Percentiles rank a stretch among this genome's conserved stretches.
phyloP scores from a whole-genome alignment of 257 asterid genomes.

The Nicotiana noctiflora region DNA sequence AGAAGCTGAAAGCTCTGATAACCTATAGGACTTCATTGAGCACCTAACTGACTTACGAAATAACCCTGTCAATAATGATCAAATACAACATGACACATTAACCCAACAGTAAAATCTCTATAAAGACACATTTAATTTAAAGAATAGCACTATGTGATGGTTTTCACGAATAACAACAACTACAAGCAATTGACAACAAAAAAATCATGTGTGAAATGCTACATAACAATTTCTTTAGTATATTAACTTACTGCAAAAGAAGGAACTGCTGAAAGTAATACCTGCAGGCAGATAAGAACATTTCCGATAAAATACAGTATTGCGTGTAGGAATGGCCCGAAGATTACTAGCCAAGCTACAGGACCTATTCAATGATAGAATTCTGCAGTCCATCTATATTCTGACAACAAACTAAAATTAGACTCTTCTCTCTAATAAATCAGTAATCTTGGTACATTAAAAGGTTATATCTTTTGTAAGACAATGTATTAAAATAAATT shows the following conservation, averaged over 20 bases:
- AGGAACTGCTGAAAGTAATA: constrained; percentile 10
- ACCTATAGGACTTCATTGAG: constrained; percentile 79
- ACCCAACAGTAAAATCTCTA: neutral
- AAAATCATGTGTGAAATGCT: neutral
- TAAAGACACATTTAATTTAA: neutral
- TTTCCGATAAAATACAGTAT: constrained; percentile 14
- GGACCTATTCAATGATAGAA: constrained; percentile 43
- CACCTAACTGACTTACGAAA: constrained; percentile 38
- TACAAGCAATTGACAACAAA: neutral
- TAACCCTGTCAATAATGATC: constrained; percentile 35
- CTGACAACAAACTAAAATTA: neutral
- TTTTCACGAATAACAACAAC: neutral
- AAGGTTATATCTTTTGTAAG: neutral
- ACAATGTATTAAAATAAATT: neutral
- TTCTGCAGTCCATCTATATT: constrained; percentile 63
- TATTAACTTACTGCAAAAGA: neutral
- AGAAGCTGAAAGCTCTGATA: constrained; percentile 60
- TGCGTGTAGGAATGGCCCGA: constrained; percentile 18
- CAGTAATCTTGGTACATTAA: neutral
- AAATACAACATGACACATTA: constrained; percentile 9
- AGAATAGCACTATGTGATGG: neutral
- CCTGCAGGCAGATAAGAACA: constrained; percentile 27
- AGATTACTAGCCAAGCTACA: constrained; percentile 26
- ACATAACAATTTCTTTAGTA: neutral
- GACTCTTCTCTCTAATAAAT: neutral